Conservation (phyloP, 2,329 filamentous ascomycete species). For the Botryotinia calthae region DNA sequence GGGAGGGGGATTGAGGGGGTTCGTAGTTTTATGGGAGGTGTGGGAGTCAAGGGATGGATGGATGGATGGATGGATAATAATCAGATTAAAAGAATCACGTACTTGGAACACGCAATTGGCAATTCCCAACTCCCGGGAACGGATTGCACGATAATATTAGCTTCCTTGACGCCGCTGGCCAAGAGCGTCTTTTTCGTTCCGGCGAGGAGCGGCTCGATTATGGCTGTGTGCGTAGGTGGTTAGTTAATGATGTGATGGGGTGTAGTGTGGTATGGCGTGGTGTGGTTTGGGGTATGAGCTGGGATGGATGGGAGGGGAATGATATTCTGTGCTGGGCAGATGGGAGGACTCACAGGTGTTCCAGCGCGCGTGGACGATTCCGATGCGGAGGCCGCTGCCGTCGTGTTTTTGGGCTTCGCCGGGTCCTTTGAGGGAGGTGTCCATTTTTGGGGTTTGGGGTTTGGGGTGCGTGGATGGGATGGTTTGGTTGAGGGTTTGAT, state of each 20-base stretch:
- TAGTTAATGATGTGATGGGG: constrained; percentile 15
- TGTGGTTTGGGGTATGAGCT: not conserved
- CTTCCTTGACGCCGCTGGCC: constrained; percentile 75
- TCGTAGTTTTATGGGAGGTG: not conserved
- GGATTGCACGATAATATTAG: constrained; percentile 84
- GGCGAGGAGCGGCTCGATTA: constrained; percentile 81
- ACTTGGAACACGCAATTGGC: constrained; percentile 70
- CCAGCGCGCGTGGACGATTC: constrained; percentile 95
- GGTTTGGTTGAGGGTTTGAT: not conserved
- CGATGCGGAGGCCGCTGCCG: constrained; percentile 77
- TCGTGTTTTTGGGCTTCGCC: constrained; percentile 60
- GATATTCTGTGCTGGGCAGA: not conserved
- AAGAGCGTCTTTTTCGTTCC: constrained; percentile 78
- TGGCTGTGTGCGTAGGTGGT: constrained; percentile 43
- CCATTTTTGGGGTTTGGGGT: constrained; percentile 24
- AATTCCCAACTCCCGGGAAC: constrained; percentile 95
- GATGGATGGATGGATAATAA: constrained; percentile 1
- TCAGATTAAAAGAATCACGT: not conserved
- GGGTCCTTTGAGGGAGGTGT: constrained; percentile 53
- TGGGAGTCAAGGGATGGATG: constrained; percentile 40
- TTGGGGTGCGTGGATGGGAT: not conserved
- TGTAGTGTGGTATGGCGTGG: too few relatives aligned
- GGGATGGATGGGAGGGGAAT: not conserved
- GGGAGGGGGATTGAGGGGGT: too few relatives aligned
- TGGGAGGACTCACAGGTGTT: constrained; percentile 52